These are phyloP conservation scores for Haplographium delicatum DNA, from an alignment of 495 filamentous ascomycete genomes.

Conservation along the genomic window DNA sequence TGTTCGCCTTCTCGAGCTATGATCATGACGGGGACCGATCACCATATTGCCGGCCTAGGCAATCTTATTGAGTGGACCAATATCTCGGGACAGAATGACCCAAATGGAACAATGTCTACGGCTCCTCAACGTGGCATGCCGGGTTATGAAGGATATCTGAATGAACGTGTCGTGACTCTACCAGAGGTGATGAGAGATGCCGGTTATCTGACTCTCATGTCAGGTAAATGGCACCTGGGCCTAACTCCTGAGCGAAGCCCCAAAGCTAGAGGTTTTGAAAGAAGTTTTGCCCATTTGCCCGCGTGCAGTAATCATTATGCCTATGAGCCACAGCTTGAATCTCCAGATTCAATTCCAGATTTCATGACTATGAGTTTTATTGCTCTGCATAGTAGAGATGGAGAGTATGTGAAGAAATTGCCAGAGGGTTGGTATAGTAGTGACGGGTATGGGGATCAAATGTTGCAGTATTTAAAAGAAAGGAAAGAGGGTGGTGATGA, in stretches of 20 bases:
- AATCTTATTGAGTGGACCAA: constrained; percentile 36
- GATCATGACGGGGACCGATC: constrained; percentile 51
- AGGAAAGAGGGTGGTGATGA: constrained; percentile 40
- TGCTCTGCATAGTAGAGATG: constrained; percentile 56
- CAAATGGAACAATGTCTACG: constrained; percentile 31
- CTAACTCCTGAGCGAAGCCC: constrained; percentile 37
- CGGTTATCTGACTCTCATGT: constrained; percentile 59
- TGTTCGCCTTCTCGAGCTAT: constrained; percentile 62
- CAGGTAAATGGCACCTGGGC: constrained; percentile 57
- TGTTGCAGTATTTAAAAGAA: constrained; percentile 48
- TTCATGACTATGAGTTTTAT: constrained; percentile 47
- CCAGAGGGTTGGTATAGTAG: constrained; percentile 54
- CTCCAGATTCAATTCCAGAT: constrained; percentile 37
- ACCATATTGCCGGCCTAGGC: constrained; percentile 46
- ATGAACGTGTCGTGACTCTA: constrained; percentile 55
- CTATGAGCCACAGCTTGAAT: constrained; percentile 38
- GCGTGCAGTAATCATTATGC: constrained; percentile 56
- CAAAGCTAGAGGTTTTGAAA: constrained; percentile 39
- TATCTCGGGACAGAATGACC: constrained; percentile 14
- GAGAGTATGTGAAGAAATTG: constrained; percentile 31
- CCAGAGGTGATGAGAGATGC: constrained; percentile 57
- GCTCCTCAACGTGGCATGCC: constrained; percentile 41
- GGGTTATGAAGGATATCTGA: constrained; percentile 62
- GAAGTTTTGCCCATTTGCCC: constrained; percentile 38
- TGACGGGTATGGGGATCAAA: constrained; percentile 47